phyloP scores from a whole-genome alignment of 2,329 filamentous ascomycete species.

The Colletotrichum sp. region DNA sequence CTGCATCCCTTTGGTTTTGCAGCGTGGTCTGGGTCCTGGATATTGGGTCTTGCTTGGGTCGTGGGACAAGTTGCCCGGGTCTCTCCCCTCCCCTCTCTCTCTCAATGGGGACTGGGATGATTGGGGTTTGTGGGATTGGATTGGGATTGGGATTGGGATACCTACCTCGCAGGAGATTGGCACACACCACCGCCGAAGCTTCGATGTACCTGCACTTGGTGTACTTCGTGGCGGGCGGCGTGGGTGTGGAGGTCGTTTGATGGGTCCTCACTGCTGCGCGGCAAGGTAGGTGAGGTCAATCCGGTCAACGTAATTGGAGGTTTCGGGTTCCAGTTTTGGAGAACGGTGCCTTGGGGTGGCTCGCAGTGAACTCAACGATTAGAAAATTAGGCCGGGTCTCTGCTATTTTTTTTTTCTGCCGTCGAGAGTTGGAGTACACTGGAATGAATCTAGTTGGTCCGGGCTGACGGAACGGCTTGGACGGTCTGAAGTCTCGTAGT shows the following conservation, averaged over 20 bases:
- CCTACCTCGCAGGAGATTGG: not conserved
- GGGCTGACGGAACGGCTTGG: conserved; percentile 7
- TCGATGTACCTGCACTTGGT: not conserved
- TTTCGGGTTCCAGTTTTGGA: conserved; percentile 11
- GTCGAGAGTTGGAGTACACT: not conserved
- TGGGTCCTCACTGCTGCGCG: conserved; percentile 12
- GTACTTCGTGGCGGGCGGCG: conserved; percentile 9
- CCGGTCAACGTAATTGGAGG: conserved; percentile 16
- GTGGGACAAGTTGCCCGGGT: conserved; percentile 3
- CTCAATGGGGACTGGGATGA: conserved; percentile 14
- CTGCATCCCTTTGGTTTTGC: conserved; percentile 18
- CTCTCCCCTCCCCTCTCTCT: not conserved
- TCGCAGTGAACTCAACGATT: conserved; percentile 17
- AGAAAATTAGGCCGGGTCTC: conserved; percentile 14
- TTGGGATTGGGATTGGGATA: not conserved
- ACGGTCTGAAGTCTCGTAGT: not conserved
- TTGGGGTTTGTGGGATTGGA: conserved; percentile 9
- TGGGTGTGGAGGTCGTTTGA: conserved; percentile 16
- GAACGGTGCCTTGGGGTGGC: not conserved
- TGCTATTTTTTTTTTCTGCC: not conserved
- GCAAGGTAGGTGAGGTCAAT: conserved; percentile 19
- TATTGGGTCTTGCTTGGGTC: conserved; percentile 11
- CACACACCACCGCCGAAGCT: not conserved
- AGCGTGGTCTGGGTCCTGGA: conserved; percentile 10
- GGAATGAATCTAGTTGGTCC: conserved; percentile 18